Percentiles rank a stretch among this genome's conserved stretches.
Evolutionary conservation across 1,284 basidiomycete species (phyloP).

Genomic region (Ceraceosorus bombacis): DNA sequence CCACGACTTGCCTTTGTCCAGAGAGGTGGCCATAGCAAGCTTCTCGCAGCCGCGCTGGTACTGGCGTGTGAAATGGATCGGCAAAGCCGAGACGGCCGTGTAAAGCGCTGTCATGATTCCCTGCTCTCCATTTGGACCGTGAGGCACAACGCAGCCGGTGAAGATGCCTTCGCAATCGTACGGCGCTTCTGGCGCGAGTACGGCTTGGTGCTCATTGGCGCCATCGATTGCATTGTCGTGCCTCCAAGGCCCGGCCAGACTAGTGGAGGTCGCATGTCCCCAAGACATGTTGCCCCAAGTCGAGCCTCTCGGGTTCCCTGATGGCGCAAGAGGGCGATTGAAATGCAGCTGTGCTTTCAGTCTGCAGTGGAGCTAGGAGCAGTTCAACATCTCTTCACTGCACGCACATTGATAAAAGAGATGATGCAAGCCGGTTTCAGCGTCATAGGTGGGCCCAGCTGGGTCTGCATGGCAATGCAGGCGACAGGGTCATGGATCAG

Average conservation of each 20-base stretch:
- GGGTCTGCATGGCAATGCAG: constrained; percentile 14
- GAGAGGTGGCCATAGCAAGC: constrained; percentile 26
- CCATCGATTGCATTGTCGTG: constrained; percentile 10
- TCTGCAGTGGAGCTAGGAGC: background rate
- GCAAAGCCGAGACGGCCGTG: constrained; percentile 32
- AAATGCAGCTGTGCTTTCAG: background rate
- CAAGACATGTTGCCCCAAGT: constrained; percentile 37
- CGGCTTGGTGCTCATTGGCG: constrained; percentile 5
- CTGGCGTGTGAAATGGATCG: constrained; percentile 28
- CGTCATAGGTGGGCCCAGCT: constrained; percentile 27
- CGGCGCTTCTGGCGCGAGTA: constrained; percentile 20
- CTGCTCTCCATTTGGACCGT: constrained; percentile 17
- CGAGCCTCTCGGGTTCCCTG: constrained; percentile 24
- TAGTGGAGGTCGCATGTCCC: constrained; percentile 26
- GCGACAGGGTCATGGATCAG: too few relatives aligned
- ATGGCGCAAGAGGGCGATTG: constrained; percentile 1
- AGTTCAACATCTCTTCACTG: constrained; percentile 2
- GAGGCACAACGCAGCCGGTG: constrained; percentile 28
- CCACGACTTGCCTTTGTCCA: constrained; percentile 29
- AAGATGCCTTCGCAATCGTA: constrained; percentile 32
- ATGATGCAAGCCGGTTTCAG: constrained; percentile 23
- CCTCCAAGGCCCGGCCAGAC: constrained; percentile 27
- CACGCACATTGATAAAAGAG: constrained; percentile 26
- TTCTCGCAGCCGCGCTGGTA: constrained; percentile 32
- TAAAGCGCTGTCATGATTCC: constrained; percentile 29